Evolutionary conservation across 257 asterid genomes (phyloP), one percentile per base, ranked within the genome.

Genomic region (Solanum neorickii): DNA sequence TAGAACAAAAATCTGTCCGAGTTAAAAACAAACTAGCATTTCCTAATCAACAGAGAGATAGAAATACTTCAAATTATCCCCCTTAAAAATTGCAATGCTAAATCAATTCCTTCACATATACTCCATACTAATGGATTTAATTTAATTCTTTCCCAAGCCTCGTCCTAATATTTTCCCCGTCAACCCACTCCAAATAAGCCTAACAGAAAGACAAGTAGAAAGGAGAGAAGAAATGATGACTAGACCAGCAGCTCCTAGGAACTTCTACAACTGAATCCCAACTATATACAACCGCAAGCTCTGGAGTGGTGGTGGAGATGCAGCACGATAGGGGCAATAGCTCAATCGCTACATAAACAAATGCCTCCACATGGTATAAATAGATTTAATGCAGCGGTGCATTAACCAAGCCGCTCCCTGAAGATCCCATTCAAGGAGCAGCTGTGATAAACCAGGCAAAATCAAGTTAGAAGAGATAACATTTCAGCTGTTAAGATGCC

Each of bases 361-460:
- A 62, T 82, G 87, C 93, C 93, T 87, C 60, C 39, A 25, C 70
- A 65, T 70, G 82, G 35, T 73, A 35, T 84, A 85, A 11, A 66
- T 44, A 44, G 60, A 49, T 6, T 49, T 21, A 49, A 49, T 49
- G 60, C 60, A 18, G 62, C 62, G 12, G 25, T 7, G 25, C 65
- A 56, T 76, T 60, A 12, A 77, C 91, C 83, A 31, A 33, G 82
- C 83, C 86, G 47, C 88, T 42, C 86, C 90, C 88, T 87, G 83
- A 69, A 76, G 59, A 90, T 62, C 88, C 66, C 12, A 89, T 86
- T 62, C 88, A 74, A 88, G 90, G 88, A 83, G 88, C 87, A 89
- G 91, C 92, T 88, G 93, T 77, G 85, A 86, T 82, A 87, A 87
- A 88, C 90, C 90, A 88, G 91, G 84, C 90, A 88, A 86, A 92